Evolutionary conservation across 495 filamentous ascomycete species (phyloP), one percentile per base, ranked within the genome.

Genomic region (Echria macrotheca): DNA sequence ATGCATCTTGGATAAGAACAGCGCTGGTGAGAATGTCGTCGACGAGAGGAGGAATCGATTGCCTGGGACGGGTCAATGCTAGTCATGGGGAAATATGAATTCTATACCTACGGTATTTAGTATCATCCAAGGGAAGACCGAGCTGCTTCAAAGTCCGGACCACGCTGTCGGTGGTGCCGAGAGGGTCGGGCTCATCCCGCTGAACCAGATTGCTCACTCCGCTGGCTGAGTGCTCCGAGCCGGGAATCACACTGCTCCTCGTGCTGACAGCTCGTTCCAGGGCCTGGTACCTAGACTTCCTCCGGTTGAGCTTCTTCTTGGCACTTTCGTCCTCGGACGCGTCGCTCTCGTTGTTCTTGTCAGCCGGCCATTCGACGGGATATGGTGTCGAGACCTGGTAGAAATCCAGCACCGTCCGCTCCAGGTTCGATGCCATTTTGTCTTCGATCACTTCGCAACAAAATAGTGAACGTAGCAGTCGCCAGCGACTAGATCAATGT

Each of bases 11-110:
- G 90, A 89, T 5, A 98, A 79, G 61, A 94, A 98, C 2, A 95
- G 75, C 4, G 87, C 80, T 11, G 93, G 93, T 0, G 89, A 93
- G 70, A 98, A 98, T 44, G 89, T 91, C 8, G 91, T 96, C 17
- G 91, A 96, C 7, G 89, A 94, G 4, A 97, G 80, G 24, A 98
- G 77, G 70, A 96, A 97, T 40, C 89, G 84, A 66, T 95, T 96
- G 31, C 86, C 87, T 86, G 31, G 8, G 10, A 33, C 2, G 10
- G 8, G 37, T 44, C 55, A 43, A 54, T n/a, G n/a, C n/a, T n/a
- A n/a, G n/a, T n/a, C n/a, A n/a, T n/a, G n/a, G n/a, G n/a, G n/a
- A n/a, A n/a, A n/a, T n/a, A n/a, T n/a, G n/a, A n/a, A n/a, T n/a
- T n/a, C n/a, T n/a, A n/a, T n/a, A n/a, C n/a, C n/a, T n/a, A 87